A percentile compares a stretch with the other conserved stretches of the same genome.
Evolutionary conservation across 176 grass and related monocot genomes (phyloP).

Genomic region (Themeda triandra): DNA sequence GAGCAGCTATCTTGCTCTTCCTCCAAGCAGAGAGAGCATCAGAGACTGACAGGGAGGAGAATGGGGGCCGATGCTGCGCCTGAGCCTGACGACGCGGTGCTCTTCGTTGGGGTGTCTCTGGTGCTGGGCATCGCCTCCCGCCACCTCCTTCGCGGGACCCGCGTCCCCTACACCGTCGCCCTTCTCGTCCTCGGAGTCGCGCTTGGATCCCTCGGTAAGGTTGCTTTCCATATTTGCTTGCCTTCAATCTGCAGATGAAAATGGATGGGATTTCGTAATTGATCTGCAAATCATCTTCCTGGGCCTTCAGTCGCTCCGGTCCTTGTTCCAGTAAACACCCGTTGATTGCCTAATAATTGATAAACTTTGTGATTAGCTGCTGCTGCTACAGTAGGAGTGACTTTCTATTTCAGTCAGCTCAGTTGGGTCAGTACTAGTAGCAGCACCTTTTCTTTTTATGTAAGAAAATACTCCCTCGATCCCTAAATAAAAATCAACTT

Average conservation of each 20-base stretch:
- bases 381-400: neutral
- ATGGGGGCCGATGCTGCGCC: neutral
- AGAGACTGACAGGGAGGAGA: no score
- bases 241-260: neutral
- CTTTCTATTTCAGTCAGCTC: neutral
- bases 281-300: neutral
- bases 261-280: neutral
- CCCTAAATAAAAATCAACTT: no score
- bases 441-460: neutral
- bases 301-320: neutral
- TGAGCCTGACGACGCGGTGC: constrained; percentile 72
- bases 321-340: neutral
- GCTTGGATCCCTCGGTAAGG: constrained; percentile 61
- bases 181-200: constrained; percentile 81
- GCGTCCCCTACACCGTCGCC: constrained; percentile 93
- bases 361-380: neutral
- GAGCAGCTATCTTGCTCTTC: no score
- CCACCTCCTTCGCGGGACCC: constrained; percentile 82
- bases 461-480: no score
- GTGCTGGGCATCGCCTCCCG: constrained; percentile 92
- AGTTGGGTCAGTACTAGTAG: neutral
- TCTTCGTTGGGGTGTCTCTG: constrained; percentile 84
- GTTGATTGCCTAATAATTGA: neutral
- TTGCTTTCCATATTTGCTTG: neutral
- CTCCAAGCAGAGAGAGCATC: no score